These are phyloP conservation scores for Pestalotiopsis sp. DNA, from an alignment of 2,329 filamentous ascomycete genomes.

Conservation along the genomic window DNA sequence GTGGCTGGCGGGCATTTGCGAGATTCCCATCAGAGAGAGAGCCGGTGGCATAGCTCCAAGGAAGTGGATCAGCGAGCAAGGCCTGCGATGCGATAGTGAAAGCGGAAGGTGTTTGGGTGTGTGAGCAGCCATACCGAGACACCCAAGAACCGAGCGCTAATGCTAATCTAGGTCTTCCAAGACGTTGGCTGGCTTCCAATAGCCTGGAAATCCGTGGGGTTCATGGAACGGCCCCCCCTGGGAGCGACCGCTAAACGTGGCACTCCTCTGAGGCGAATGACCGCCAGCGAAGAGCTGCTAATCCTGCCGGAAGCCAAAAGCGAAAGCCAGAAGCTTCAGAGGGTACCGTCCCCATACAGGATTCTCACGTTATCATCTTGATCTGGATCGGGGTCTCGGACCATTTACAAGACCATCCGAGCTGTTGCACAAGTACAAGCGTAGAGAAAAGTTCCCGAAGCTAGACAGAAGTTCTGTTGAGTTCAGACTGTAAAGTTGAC, in stretches of 20 bases:
- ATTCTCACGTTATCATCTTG: background rate
- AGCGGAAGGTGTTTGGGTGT: slow-evolving; percentile 6
- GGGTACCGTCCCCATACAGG: background rate
- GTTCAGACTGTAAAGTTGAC: background rate
- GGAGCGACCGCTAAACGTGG: background rate
- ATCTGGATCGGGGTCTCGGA: background rate
- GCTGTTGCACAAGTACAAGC: background rate
- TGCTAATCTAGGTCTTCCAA: background rate
- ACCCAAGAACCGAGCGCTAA: background rate
- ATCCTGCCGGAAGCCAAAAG: background rate
- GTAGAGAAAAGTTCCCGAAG: background rate
- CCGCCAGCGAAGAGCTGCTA: slow-evolving; percentile 3
- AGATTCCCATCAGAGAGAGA: slow-evolving; percentile 9
- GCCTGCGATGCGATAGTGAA: background rate
- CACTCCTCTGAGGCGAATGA: background rate
- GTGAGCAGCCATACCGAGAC: background rate
- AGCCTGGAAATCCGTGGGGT: slow-evolving; percentile 5
- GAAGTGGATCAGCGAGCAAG: slow-evolving; percentile 1
- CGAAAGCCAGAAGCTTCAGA: background rate
- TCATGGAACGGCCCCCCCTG: background rate
- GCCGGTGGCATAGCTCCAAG: background rate
- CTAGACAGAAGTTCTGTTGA: background rate
- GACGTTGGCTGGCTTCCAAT: slow-evolving; percentile 5
- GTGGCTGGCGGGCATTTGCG: slow-evolving; percentile 2
- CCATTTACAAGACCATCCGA: background rate